Evolutionary conservation across 1,284 basidiomycete genomes (phyloP).

Genomic region (Hemileccinum hortonii): DNA sequence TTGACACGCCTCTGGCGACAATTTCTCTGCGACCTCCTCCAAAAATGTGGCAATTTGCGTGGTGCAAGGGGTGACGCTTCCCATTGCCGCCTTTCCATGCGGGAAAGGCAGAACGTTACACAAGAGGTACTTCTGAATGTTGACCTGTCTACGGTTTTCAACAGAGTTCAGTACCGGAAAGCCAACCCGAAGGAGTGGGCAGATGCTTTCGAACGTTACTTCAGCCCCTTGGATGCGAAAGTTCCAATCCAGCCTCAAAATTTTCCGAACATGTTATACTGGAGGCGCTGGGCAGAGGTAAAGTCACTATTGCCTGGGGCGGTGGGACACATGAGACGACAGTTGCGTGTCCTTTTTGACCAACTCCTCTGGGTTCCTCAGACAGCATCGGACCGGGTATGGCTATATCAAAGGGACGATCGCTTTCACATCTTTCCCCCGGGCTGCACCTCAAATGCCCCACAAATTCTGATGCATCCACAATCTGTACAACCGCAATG

Average conservation of each 20-base stretch:
- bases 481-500: neutral
- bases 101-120: neutral
- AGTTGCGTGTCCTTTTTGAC: constrained; percentile 3
- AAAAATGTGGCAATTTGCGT: constrained; percentile 9
- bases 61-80: constrained; percentile 1
- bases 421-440: neutral
- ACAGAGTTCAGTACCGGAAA: neutral
- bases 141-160: neutral
- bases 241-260: constrained; percentile 1
- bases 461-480: constrained; percentile 3
- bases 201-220: constrained; percentile 1
- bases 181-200: constrained; percentile 1
- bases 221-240: neutral
- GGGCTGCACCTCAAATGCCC: neutral
- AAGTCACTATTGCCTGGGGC: neutral
- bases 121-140: neutral
- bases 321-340: neutral
- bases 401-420: constrained; percentile 1
- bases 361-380: constrained; percentile 10
- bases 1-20: constrained; percentile 4
- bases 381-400: neutral
- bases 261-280: constrained; percentile 6
- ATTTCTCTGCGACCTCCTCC: constrained; percentile 1
- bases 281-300: constrained; percentile 4
- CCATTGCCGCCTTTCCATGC: constrained; percentile 3